phyloP scores from a whole-genome alignment of 2,329 filamentous ascomycete species.

The Zymoseptoria ardabiliae region DNA sequence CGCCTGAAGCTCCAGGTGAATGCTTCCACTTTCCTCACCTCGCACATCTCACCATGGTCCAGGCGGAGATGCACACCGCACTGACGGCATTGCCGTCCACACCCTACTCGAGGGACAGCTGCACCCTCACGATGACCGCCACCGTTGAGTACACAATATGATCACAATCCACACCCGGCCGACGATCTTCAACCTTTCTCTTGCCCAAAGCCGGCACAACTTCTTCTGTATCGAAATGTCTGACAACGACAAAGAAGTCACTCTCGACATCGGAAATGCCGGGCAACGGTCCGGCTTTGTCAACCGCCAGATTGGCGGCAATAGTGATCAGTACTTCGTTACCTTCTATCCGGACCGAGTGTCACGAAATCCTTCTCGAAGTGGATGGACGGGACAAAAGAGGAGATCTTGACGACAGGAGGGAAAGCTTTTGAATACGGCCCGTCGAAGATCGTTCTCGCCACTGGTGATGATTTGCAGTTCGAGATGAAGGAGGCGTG shows the following conservation, averaged over 20 bases:
- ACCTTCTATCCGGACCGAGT: conserved; percentile 1
- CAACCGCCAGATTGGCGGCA: not conserved
- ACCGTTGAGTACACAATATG: conserved; percentile 5
- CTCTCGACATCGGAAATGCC: not conserved
- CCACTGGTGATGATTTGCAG: not conserved
- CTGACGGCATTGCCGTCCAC: not conserved
- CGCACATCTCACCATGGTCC: not conserved
- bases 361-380: too few species aligned
- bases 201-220: conserved; percentile 7
- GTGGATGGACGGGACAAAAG: not conserved
- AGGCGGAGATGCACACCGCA: not conserved
- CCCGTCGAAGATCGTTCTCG: not conserved
- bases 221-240: conserved; percentile 9
- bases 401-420: not conserved
- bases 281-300: not conserved
- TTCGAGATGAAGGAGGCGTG: not conserved
- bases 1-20: not conserved
- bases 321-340: not conserved
- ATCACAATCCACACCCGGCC: conserved; percentile 14
- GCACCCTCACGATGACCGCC: conserved; percentile 1
- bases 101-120: not conserved
- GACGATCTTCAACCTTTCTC: conserved; percentile 8
- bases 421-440: not conserved
- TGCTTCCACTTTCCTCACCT: not conserved
- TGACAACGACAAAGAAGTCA: not conserved